Conservation (phyloP, 2,329 filamentous ascomycete species). For the Cladophialophora carrionii region DNA sequence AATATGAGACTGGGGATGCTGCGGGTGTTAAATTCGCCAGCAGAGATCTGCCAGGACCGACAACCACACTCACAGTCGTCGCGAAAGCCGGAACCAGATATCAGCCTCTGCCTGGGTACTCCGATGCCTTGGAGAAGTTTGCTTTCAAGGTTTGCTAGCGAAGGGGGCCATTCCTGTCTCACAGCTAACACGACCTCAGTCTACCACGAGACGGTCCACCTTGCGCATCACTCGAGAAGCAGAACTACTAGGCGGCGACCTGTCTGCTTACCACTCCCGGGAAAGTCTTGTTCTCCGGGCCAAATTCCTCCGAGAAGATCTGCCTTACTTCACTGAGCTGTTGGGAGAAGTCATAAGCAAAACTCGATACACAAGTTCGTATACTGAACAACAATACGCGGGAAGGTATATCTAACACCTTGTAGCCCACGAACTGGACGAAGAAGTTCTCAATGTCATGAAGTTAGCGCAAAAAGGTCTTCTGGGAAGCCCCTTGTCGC, state of each 20-base stretch:
- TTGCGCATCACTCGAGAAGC: constrained; percentile 92
- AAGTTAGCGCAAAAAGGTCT: constrained; percentile 75
- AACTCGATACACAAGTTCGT: constrained; percentile 76
- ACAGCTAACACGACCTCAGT: constrained; percentile 58
- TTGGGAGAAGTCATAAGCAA: constrained; percentile 86
- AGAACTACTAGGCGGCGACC: constrained; percentile 90
- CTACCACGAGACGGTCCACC: constrained; percentile 80
- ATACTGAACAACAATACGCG: background rate
- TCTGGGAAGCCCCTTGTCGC: constrained; percentile 63
- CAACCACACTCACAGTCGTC: constrained; percentile 87
- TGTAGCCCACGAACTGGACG: constrained; percentile 83
- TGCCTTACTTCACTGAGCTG: constrained; percentile 96
- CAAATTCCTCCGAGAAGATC: constrained; percentile 91
- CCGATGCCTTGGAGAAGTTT: constrained; percentile 89
- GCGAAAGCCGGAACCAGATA: constrained; percentile 94
- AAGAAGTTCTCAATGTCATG: constrained; percentile 80
- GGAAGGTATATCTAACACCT: constrained; percentile 17
- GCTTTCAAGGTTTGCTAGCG: constrained; percentile 81
- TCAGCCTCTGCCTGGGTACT: constrained; percentile 84
- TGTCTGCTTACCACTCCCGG: constrained; percentile 84
- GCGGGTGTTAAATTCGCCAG: constrained; percentile 90
- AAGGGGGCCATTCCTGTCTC: constrained; percentile 13
- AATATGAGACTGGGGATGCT: constrained; percentile 84
- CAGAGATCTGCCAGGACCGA: constrained; percentile 84
- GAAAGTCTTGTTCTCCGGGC: constrained; percentile 91